Conservation (phyloP, 1,139 yeast genomes). For the Saccharomycopsis phalli region DNA sequence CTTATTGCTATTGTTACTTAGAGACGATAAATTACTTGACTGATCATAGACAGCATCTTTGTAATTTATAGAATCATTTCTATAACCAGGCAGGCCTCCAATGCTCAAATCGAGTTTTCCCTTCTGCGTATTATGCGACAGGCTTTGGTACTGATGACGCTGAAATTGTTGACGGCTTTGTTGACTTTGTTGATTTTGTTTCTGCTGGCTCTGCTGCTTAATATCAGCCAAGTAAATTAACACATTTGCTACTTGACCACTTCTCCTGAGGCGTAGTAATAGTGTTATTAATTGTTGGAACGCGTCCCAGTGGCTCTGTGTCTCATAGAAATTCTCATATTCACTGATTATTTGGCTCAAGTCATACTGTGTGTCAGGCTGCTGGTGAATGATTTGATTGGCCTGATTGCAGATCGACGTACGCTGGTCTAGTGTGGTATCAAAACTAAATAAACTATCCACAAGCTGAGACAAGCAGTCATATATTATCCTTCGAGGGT, state of each 20-base stretch:
- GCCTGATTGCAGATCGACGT: neutral
- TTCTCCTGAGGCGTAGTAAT: constrained; percentile 28
- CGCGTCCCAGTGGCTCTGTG: constrained; percentile 29
- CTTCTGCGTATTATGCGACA: neutral
- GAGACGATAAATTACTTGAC: constrained; percentile 24
- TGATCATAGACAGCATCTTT: no score
- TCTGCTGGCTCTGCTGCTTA: neutral
- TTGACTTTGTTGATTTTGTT: neutral
- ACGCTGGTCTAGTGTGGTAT: neutral
- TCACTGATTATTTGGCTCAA: constrained; percentile 2
- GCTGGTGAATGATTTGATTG: neutral
- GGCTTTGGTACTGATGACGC: constrained; percentile 1
- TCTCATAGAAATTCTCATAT: constrained; percentile 20
- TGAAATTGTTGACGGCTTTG: neutral
- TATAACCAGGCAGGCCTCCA: neutral
- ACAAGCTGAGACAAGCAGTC: constrained; percentile 1
- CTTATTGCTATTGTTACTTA: constrained; percentile 2
- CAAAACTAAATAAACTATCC: neutral
- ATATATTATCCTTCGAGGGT: neutral
- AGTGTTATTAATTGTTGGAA: constrained; percentile 31
- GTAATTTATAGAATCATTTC: no score
- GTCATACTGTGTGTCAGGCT: neutral
- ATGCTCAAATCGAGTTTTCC: neutral
- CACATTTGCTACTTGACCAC: constrained; percentile 33
- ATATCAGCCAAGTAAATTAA: constrained; percentile 28